Base-by-base conservation (phyloP, 257 asterid genomes). In the Linaria vulgaris region DNA sequence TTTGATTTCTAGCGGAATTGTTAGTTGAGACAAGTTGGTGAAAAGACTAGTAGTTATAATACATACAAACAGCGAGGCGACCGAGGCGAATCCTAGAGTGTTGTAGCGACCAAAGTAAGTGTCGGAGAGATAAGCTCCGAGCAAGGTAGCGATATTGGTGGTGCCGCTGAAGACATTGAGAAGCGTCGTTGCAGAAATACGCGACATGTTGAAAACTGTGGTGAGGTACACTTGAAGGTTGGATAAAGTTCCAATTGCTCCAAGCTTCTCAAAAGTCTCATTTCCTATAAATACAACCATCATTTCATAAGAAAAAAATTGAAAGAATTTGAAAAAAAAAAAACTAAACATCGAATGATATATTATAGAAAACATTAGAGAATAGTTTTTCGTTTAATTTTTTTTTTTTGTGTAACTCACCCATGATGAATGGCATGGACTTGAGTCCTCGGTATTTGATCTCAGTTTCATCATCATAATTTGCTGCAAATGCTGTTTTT, bases 251-350 rank as follows among this genome's bases (percentile, higher is more conserved):
- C 96, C 96, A n/a, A 88, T 82, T 1, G 95, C 86, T 56, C 96
- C 96, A 9, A 88, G 82, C 72, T 88, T 88, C 83, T 88, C 95
- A 66, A 88, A 88, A 1, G 96, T 82, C 63, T 88, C 96, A 68
- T 88, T 88, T 9, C 95, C 95, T 85, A 41, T 5, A 12, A 55
- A 12, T 1, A 25, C 31, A 37, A n/a, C n/a, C n/a, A n/a, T n/a
- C n/a, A n/a, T n/a, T n/a, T n/a, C n/a, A n/a, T n/a, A n/a, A n/a
- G n/a, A n/a, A n/a, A n/a, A n/a, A n/a, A n/a, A n/a, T n/a, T n/a
- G n/a, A n/a, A 69, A 19, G 6, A 63, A 67, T 53, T 45, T 21
- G n/a, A 12, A 12, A 5, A 45, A 57, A 9, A 22, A 5, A n/a
- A 31, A 16, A 9, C 0, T n/a, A 27, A 30, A 6, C 20, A 55